Base-by-base conservation (phyloP, 2,329 filamentous ascomycete genomes). In the Akanthomyces dipterigenus region DNA sequence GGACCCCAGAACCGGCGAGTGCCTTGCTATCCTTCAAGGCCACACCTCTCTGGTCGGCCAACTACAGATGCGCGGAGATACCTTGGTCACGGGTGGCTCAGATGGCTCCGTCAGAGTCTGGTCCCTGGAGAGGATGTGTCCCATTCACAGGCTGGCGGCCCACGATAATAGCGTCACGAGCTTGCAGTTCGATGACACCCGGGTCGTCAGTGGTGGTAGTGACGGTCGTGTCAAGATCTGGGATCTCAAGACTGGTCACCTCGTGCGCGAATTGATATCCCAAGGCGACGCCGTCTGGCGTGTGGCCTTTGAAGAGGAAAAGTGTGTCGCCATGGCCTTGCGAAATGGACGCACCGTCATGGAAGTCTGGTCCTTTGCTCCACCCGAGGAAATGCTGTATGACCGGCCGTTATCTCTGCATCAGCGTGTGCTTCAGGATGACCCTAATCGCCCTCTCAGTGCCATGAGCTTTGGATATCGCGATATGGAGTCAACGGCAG, bases 101-200 rank as follows among this genome's bases (percentile, higher is more conserved):
- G 95, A 99, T 72, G 95, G 95, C 26, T 96, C 92, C 22, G 95
- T 99, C 55, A 84, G 96, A 58, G 93, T 99, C 26, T 99, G 95
- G 95, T 97, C 93, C 31, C 77, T 99, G 64, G 88, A 92, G 67
- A 90, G 88, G 67, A 96, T 93, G 82, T 88, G 88, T 63, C 89
- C 95, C 0, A 96, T 99, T 63, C 95, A 99, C 76, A 87, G 95
- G 50, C 82, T 99, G 56, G 95, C 95, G 45, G 95, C 95, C 3
- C 95, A 99, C 72, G 95, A 99, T 75, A 99, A 99, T 74, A 97
- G 93, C 72, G 95, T 99, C 58, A 99, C 95, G 1, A 97, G 92
- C 73, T 79, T 99, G 67, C 95, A 99, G 71, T 99, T 99, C 72
- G 95, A 99, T 70, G 93, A 97, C 71, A 93, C 89, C 26, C 85